A percentile compares a stretch with the other conserved stretches of the same genome.
These are phyloP conservation scores for Hypoxylon sp. DNA, from an alignment of 2,329 filamentous ascomycete genomes.

Conservation along the genomic window DNA sequence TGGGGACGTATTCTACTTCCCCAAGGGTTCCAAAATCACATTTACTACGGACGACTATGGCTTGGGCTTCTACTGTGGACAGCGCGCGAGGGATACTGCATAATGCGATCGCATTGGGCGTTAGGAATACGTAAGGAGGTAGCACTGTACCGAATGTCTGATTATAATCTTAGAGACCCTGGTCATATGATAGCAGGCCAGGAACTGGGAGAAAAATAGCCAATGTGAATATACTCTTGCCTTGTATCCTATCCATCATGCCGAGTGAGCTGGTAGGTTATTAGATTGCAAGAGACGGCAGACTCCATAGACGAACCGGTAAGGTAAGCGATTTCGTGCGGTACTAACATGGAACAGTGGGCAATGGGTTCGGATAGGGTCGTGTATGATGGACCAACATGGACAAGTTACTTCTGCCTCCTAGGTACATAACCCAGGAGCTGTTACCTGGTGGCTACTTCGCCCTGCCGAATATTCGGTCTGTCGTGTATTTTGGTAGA, in stretches of 20 bases:
- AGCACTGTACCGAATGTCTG: slow-evolving; percentile 5
- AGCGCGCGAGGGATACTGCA: slow-evolving; percentile 46
- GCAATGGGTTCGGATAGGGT: neutral
- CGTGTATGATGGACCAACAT: neutral
- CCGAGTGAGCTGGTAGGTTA: slow-evolving; percentile 63
- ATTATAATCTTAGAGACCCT: slow-evolving; percentile 1
- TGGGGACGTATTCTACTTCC: slow-evolving; percentile 75
- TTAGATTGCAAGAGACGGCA: slow-evolving; percentile 71
- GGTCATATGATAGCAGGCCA: neutral
- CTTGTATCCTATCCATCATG: slow-evolving; percentile 73
- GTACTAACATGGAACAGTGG: neutral
- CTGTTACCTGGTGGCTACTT: slow-evolving; percentile 30
- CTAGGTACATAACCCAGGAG: neutral
- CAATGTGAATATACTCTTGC: slow-evolving; percentile 64
- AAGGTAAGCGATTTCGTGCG: neutral
- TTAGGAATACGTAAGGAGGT: neutral
- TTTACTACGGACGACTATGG: slow-evolving; percentile 69
- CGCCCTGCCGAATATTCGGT: slow-evolving; percentile 61
- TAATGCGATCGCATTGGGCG: slow-evolving; percentile 5
- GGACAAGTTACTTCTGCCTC: neutral
- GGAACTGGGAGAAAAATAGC: neutral
- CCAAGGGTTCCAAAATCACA: slow-evolving; percentile 70
- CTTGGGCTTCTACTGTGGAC: slow-evolving; percentile 64
- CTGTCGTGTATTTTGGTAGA: slow-evolving; percentile 73
- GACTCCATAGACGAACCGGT: neutral